Evolutionary conservation across 2,329 filamentous ascomycete species (phyloP), one percentile per base, ranked within the genome.

Genomic region (Trichoderma pleuroti): DNA sequence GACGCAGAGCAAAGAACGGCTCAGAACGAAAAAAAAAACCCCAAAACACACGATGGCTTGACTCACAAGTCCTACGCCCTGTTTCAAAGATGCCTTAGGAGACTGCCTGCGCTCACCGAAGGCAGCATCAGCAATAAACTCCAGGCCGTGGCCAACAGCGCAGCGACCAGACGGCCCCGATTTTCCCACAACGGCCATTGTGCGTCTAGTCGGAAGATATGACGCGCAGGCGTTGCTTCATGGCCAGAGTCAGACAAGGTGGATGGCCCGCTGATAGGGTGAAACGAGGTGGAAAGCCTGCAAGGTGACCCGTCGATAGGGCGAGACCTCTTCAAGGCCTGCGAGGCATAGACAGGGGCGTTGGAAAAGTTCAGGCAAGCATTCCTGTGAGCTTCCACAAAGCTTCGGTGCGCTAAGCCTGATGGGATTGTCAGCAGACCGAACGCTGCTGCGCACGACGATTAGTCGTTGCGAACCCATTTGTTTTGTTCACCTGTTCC

Each of bases 361-460:
- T n/a, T 30, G 16, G 7, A 32, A 18, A 42, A 21, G 24, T 16
- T 18, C 64, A 60, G 56, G 54, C 54, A 68, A 66, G 12, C 63
- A 42, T 68, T 68, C 28, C 56, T 60, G 39, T 30, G 11, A 61
- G n/a, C 56, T 68, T 61, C 66, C 56, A 61, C 18, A 36, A 14
- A 52, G 28, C 56, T 68, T 68, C 66, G 26, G 32, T 66, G 32
- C 39, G 39, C 49, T 34, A 36, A 26, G 66, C 54, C 54, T 52
- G 42, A 65, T 34, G 30, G 62, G 61, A 21, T 52, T 24, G 66
- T 68, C 66, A 68, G 66, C 66, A 68, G 66, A 68, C 56, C 66
- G 56, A 61, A 46, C 52, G 36, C 24, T 59, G 52, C 63, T 56
- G 52, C 64, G 39, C 28, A 42, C 39, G 10, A n/a, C 39, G 24